Percentiles rank a stretch among this genome's conserved stretches.
Conservation (phyloP, 176 grass and related monocot genomes). For the Saccharum officinarum region DNA sequence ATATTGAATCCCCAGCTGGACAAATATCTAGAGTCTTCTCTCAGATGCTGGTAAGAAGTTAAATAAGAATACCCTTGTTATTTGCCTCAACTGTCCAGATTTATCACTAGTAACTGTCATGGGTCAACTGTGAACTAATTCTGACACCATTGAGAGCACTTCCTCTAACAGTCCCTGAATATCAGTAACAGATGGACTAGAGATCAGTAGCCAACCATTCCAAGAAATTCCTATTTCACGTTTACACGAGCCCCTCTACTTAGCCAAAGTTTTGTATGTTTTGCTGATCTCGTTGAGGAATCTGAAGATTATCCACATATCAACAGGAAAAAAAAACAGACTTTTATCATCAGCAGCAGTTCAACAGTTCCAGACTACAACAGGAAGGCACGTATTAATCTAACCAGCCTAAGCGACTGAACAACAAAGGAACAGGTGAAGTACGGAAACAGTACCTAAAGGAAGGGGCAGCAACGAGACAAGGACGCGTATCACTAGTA, state of each 20-base stretch:
- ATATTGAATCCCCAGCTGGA: background rate
- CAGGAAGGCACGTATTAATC: background rate
- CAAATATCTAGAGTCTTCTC: slow-evolving; percentile 3
- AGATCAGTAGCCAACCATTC: slow-evolving; percentile 4
- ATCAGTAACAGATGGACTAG: background rate
- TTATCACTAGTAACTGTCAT: slow-evolving; percentile 6
- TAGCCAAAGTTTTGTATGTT: background rate
- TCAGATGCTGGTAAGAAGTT: background rate
- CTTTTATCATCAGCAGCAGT: background rate
- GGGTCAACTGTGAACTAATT: slow-evolving; percentile 7
- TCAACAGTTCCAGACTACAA: background rate
- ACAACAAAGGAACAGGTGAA: background rate
- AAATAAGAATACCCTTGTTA: slow-evolving; percentile 4
- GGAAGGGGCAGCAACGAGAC: background rate
- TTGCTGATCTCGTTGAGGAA: background rate
- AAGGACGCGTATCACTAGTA: background rate
- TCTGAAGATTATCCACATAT: background rate
- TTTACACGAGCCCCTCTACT: background rate
- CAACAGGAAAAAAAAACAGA: background rate
- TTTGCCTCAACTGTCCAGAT: background rate
- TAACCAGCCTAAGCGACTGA: background rate
- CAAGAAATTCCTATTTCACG: background rate
- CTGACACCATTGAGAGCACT: background rate
- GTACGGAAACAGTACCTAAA: background rate
- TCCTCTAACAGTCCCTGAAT: background rate